Conservation (phyloP, 352 stramenopile species). For the Phytophthora capsici region DNA sequence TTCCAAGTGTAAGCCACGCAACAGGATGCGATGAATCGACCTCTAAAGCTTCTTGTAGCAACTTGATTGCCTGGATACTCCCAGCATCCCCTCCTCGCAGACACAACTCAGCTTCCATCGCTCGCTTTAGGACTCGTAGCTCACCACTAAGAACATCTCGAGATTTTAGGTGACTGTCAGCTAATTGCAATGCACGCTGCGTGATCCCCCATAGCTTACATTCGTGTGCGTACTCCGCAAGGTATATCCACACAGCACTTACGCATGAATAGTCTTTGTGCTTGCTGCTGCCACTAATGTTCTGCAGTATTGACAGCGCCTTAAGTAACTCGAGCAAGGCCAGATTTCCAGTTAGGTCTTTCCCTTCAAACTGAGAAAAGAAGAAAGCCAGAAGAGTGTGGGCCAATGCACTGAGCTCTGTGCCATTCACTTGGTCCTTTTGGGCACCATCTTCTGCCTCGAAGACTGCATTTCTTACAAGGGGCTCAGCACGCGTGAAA, state of each 20-base stretch:
- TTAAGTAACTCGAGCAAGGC: constrained; percentile 71
- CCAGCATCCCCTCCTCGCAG: constrained; percentile 28
- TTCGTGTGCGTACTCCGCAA: constrained; percentile 55
- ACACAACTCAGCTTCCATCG: constrained; percentile 54
- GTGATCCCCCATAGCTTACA: constrained; percentile 50
- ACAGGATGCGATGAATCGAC: constrained; percentile 62
- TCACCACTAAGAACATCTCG: constrained; percentile 51
- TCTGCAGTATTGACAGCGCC: constrained; percentile 50
- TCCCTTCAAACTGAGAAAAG: constrained; percentile 47
- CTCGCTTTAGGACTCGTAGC: constrained; percentile 58
- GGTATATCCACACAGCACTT: constrained; percentile 65
- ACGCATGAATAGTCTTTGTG: constrained; percentile 34
- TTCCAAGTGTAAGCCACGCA: constrained; percentile 63
- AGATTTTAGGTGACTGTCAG: constrained; percentile 37
- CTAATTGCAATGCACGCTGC: constrained; percentile 43
- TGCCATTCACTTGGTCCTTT: constrained; percentile 1
- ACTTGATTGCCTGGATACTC: constrained; percentile 31
- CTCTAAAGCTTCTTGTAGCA: constrained; percentile 65
- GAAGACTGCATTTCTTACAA: constrained; percentile 55
- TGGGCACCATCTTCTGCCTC: constrained; percentile 16
- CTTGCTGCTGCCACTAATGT: constrained; percentile 6
- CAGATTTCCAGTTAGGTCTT: constrained; percentile 67
- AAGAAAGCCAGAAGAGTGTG: constrained; percentile 73
- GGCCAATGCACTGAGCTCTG: constrained; percentile 39
- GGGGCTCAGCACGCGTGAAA: constrained; percentile 45